Evolutionary conservation across 208 protist genomes (phyloP).

Genomic region (Herpetomonas tarakana): DNA sequence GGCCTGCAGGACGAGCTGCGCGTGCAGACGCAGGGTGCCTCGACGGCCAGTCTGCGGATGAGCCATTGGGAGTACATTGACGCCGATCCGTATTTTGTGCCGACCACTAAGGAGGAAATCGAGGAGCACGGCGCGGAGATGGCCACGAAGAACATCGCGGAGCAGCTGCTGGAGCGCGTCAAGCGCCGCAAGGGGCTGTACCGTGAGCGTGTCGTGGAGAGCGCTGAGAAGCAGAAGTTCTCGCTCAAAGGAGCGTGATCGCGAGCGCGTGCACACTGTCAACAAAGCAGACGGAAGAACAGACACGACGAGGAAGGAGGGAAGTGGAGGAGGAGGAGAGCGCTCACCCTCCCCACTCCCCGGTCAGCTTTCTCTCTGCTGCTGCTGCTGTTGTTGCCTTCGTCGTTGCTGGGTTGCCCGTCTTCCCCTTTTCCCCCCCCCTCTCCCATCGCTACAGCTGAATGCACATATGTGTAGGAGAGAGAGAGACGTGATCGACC

Average conservation of each 20-base stretch:
- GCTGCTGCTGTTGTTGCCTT: too few species aligned
- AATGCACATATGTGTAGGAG: too few species aligned
- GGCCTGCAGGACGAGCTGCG: conserved; percentile 96
- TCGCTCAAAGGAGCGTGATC: conserved; percentile 81
- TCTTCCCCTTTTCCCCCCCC: too few species aligned
- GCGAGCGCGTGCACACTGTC: too few species aligned
- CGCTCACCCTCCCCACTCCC: too few species aligned
- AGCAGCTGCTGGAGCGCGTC: conserved; percentile 76
- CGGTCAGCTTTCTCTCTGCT: too few species aligned
- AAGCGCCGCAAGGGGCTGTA: conserved; percentile 86
- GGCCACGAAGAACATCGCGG: conserved; percentile 85
- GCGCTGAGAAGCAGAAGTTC: conserved; percentile 89
- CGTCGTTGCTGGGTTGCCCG: too few species aligned
- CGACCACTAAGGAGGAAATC: conserved; percentile 96
- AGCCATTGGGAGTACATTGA: conserved; percentile 92
- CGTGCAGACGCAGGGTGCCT: conserved; percentile 94
- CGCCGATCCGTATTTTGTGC: conserved; percentile 95
- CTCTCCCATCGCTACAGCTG: too few species aligned
- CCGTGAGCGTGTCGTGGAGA: conserved; percentile 81
- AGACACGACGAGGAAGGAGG: too few species aligned
- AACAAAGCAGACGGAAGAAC: too few species aligned
- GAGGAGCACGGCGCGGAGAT: conserved; percentile 94
- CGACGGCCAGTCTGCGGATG: conserved; percentile 96
- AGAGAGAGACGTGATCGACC: too few species aligned
- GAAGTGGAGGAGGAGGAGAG: too few species aligned